Base-by-base conservation (phyloP, 2,329 filamentous ascomycete species). In the Cryoendolithus antarcticus region DNA sequence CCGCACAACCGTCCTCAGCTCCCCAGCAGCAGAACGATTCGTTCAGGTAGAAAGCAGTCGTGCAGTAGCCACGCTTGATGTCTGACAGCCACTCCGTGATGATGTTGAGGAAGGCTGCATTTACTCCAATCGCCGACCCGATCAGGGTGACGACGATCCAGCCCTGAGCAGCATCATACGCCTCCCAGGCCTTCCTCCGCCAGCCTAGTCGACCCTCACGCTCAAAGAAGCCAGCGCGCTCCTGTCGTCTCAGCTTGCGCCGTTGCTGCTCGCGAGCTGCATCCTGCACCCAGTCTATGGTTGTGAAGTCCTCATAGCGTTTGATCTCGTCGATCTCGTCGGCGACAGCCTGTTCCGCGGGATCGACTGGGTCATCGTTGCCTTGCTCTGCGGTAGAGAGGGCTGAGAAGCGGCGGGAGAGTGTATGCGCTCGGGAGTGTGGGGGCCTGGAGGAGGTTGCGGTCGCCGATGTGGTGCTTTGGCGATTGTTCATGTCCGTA, bases 231-330 rank as follows among this genome's bases (percentile, higher is more conserved):
- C 80, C 78, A 2, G 75, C 77, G 5, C 80, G 77, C 52, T 80
- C 77, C 59, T 77, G 80, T 53, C 83, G 75, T 50, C 82, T 74
- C 35, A 82, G 74, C 53, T 84, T 84, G 45, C 89, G 77, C 40
- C 88, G 77, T 34, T 84, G 69, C 58, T 93, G 85, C 60, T 95
- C 91, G 47, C 88, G 81, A 28, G 86, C 82, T 8, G 89, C 88
- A 72, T 98, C 91, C 60, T 98, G 89, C 1, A 98, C 89, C 91
- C 91, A 98, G 63, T 98, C 91, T 73, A 91, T 91, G 1, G 91
- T 98, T 4, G 88, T 94, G 59, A 98, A 98, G 64, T 98, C 91
- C 73, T 77, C 91, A 65, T 98, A 98, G 65, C 89, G 76, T 66
- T 95, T 95, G 59, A 98, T 96, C 67, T 95, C 82, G 19, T 83